A percentile compares a stretch with the other conserved stretches of the same genome.
Evolutionary conservation across 2,329 filamentous ascomycete genomes (phyloP).

Genomic region (Fusarium verrucosum): DNA sequence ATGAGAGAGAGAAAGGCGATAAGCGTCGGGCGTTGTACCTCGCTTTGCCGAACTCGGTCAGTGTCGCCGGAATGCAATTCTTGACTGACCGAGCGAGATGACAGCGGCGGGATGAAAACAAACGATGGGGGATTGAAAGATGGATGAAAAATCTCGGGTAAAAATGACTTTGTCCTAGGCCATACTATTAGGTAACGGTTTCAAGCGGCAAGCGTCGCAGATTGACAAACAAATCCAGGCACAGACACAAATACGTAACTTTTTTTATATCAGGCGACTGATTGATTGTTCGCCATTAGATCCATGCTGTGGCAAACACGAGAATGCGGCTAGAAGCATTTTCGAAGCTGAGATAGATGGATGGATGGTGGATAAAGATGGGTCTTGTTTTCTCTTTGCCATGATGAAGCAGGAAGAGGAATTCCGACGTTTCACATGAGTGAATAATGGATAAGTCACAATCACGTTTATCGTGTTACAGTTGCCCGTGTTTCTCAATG

Average conservation of each 20-base stretch:
- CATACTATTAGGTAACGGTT: conserved; percentile 30
- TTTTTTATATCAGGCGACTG: conserved; percentile 32
- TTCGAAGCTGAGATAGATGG: conserved; percentile 27
- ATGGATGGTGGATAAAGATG: conserved; percentile 29
- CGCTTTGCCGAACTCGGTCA: conserved; percentile 23
- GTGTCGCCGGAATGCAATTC: conserved; percentile 15
- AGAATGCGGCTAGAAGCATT: conserved; percentile 38
- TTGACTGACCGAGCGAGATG: conserved; percentile 25
- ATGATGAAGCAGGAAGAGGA: conserved; percentile 21
- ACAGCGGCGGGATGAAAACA: background rate
- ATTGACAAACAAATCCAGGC: conserved; percentile 33
- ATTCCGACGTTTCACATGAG: conserved; percentile 30
- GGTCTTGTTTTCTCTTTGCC: conserved; percentile 22
- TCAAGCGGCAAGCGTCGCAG: conserved; percentile 24
- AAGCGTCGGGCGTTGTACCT: conserved; percentile 4
- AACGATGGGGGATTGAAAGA: conserved; percentile 1
- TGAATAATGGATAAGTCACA: conserved; percentile 20
- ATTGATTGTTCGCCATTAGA: conserved; percentile 8
- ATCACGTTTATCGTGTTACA: conserved; percentile 4
- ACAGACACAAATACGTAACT: conserved; percentile 29
- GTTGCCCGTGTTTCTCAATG: conserved; percentile 22
- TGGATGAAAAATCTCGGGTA: background rate
- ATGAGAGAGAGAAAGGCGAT: conserved; percentile 16
- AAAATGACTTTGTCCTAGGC: conserved; percentile 1
- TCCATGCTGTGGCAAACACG: conserved; percentile 36